Percentiles rank a stretch among this genome's conserved stretches.
phyloP scores from a whole-genome alignment of 2,329 filamentous ascomycete genomes.

The Paraphoma chrysanthemicola region DNA sequence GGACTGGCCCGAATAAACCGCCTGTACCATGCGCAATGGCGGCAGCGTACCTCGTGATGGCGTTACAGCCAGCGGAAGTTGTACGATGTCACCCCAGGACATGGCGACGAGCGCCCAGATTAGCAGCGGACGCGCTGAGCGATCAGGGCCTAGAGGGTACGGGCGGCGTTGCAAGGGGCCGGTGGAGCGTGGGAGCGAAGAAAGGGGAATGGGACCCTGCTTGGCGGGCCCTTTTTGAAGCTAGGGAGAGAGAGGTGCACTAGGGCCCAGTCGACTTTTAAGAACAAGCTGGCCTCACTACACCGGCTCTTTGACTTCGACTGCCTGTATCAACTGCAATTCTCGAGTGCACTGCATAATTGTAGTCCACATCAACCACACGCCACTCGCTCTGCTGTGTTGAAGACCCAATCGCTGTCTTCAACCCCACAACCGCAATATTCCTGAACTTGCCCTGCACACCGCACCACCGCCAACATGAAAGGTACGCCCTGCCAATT shows the following conservation, averaged over 20 bases:
- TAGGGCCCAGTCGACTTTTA: conserved; percentile 6
- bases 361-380: neutral
- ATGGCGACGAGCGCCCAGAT: conserved; percentile 23
- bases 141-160: conserved; percentile 19
- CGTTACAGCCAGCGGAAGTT: conserved; percentile 23
- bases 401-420: neutral
- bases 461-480: conserved; percentile 41
- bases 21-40: conserved; percentile 14
- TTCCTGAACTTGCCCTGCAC: neutral
- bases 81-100: conserved; percentile 30
- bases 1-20: conserved; percentile 16
- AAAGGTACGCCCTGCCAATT: conserved; percentile 43
- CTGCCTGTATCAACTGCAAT: neutral
- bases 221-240: conserved; percentile 16
- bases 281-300: conserved; percentile 33
- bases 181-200: neutral
- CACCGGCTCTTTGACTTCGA: conserved; percentile 15
- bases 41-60: conserved; percentile 31
- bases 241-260: conserved; percentile 31
- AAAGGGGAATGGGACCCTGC: conserved; percentile 16
- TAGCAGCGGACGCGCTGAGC: conserved; percentile 33
- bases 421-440: conserved; percentile 7
- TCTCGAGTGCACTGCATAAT: neutral
- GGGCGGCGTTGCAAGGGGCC: conserved; percentile 20
- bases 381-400: neutral